A percentile compares a stretch with the other conserved stretches of the same genome.
Conservation (phyloP, 2,329 filamentous ascomycete genomes). For the Trichophyton verrucosum region DNA sequence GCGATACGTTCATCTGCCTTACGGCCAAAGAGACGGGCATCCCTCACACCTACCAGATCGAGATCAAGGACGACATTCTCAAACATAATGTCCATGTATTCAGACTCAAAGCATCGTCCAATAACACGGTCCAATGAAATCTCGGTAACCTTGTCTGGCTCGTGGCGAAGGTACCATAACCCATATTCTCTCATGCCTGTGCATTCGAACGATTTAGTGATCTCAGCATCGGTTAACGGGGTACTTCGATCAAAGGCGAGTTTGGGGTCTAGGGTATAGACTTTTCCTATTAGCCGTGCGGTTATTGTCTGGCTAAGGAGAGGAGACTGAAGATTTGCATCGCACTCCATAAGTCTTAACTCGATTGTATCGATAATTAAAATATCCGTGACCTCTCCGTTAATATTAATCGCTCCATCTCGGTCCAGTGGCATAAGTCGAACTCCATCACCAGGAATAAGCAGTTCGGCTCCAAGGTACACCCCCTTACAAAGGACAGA, state of each 20-base stretch:
- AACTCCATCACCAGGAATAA: conserved; percentile 43
- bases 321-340: conserved; percentile 35
- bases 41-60: conserved; percentile 36
- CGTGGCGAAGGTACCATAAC: conserved; percentile 41
- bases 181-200: conserved; percentile 36
- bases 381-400: conserved; percentile 36
- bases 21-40: conserved; percentile 37
- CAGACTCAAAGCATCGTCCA: conserved; percentile 43
- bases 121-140: conserved; percentile 42
- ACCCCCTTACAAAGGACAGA: conserved; percentile 42
- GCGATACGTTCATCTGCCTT: conserved; percentile 39
- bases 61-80: conserved; percentile 27
- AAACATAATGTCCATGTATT: conserved; percentile 38
- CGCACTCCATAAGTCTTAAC: conserved; percentile 38
- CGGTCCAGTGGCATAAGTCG: conserved; percentile 33
- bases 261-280: conserved; percentile 30
- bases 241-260: conserved; percentile 17
- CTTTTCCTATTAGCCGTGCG: conserved; percentile 39
- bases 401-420: conserved; percentile 15
- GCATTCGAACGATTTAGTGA: conserved; percentile 26
- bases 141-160: conserved; percentile 29
- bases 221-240: conserved; percentile 23
- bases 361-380: conserved; percentile 43
- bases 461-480: conserved; percentile 45
- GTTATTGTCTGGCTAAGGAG: conserved; percentile 35